Conservation (phyloP, 257 asterid genomes). For the Salvia hispanica region DNA sequence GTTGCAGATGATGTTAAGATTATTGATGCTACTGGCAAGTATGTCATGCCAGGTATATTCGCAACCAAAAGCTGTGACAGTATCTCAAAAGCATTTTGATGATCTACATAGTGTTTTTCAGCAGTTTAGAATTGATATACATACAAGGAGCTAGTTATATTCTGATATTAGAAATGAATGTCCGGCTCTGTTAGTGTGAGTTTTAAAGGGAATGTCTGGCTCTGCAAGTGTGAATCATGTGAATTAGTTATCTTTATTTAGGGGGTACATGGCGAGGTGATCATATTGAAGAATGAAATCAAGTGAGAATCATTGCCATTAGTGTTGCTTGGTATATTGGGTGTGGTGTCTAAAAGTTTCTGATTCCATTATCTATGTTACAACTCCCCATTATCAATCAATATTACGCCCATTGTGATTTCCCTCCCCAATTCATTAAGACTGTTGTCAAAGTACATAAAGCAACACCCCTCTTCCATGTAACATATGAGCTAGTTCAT, state of each 20-base stretch:
- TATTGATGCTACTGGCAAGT: constrained; percentile 90
- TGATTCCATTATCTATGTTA: not conserved
- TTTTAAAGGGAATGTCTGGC: not conserved
- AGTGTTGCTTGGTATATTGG: not conserved
- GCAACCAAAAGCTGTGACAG: constrained; percentile 21
- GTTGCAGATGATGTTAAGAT: constrained; percentile 74
- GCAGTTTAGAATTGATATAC: not conserved
- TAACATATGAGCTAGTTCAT: constrained; percentile 5
- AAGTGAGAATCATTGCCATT: not conserved
- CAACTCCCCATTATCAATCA: not conserved
- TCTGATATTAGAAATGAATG: constrained; percentile 8
- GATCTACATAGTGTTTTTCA: not conserved
- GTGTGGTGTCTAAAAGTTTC: not conserved
- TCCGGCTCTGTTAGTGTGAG: not conserved
- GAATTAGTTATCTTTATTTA: not conserved
- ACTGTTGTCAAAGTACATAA: not conserved
- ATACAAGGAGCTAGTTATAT: not conserved
- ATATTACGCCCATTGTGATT: not conserved
- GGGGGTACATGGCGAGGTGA: constrained; percentile 1
- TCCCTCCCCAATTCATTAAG: not conserved
- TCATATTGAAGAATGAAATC: not conserved
- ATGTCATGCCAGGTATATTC: constrained; percentile 90
- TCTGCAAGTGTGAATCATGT: not conserved
- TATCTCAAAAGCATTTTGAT: constrained; percentile 11
- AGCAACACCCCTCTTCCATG: not conserved